Conservation (phyloP, 108 stramenopile species). For the Cyclostephanos tholiformis region DNA sequence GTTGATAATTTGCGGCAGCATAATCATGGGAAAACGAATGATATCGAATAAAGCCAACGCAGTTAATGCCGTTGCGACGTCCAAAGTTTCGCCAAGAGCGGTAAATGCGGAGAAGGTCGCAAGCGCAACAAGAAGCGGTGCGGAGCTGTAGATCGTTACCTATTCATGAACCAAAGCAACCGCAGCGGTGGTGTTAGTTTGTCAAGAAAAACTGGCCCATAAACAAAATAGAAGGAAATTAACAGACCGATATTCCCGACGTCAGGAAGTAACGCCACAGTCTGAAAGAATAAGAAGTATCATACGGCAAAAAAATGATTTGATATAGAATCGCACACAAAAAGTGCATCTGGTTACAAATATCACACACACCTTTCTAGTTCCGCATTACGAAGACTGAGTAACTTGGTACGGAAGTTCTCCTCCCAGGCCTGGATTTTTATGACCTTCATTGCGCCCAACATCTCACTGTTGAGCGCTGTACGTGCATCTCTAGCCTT, state of each 20-base stretch:
- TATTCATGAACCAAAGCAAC: no score
- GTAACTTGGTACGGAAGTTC: constrained; percentile 60
- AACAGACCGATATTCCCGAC: constrained; percentile 24
- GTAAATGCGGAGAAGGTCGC: constrained; percentile 89
- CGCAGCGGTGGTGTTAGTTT: no score
- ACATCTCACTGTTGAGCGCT: constrained; percentile 85
- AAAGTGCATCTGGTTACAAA: no score
- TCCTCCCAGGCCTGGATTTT: constrained; percentile 96
- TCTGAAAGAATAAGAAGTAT: no score
- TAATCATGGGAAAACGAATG: constrained; percentile 93
- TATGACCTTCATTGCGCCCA: constrained; percentile 89
- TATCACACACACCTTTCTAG: no score
- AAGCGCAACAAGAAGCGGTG: constrained; percentile 82
- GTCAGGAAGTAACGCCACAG: constrained; percentile 66
- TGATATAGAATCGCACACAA: no score
- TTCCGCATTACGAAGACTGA: constrained; percentile 70
- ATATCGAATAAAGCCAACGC: constrained; percentile 93
- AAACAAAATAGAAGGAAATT: no score
- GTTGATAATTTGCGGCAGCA: constrained; percentile 91
- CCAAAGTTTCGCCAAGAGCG: constrained; percentile 65
- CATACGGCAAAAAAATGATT: no score
- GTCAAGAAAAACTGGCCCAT: no score
- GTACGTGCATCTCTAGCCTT: constrained; percentile 84
- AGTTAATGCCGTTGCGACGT: constrained; percentile 76
- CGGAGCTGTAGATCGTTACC: constrained; percentile 70